A percentile compares a stretch with the other conserved stretches of the same genome.
Evolutionary conservation across 306 rosid genomes (phyloP).

Genomic region (Quercus rubra): DNA sequence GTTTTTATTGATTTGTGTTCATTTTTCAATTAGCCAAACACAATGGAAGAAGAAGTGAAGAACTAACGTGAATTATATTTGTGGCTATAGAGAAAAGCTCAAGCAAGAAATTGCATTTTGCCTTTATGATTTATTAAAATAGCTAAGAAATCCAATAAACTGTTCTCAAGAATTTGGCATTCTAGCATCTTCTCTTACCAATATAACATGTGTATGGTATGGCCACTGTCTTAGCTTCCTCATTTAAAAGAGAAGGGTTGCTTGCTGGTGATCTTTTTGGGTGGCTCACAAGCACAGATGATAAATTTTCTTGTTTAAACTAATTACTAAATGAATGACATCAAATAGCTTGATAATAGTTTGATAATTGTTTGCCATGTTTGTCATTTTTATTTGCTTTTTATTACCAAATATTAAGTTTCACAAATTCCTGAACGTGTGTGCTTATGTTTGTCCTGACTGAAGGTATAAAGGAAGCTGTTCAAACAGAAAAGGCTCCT

Average conservation of each 20-base stretch:
- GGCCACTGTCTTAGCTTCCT: background rate
- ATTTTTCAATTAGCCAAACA: background rate
- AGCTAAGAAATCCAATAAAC: background rate
- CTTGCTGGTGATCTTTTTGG: background rate
- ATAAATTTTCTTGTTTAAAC: background rate
- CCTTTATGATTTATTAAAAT: background rate
- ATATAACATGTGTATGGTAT: background rate
- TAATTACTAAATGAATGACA: background rate
- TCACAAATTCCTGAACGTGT: background rate
- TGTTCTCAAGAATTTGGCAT: background rate
- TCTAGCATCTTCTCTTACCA: background rate
- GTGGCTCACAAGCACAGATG: background rate
- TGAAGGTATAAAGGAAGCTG: slow-evolving; percentile 73
- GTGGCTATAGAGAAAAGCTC: background rate
- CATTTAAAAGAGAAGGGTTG: background rate
- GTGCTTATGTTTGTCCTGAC: slow-evolving; percentile 6
- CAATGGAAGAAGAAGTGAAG: background rate
- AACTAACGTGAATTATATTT: background rate
- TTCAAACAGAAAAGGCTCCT: slow-evolving; percentile 85
- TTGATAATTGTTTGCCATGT: background rate
- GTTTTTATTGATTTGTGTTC: background rate
- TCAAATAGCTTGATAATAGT: background rate
- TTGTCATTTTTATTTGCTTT: background rate
- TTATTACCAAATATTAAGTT: background rate
- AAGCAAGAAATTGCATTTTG: background rate